Conservation (phyloP, 352 stramenopile genomes). For the Globisporangium viniferum region DNA sequence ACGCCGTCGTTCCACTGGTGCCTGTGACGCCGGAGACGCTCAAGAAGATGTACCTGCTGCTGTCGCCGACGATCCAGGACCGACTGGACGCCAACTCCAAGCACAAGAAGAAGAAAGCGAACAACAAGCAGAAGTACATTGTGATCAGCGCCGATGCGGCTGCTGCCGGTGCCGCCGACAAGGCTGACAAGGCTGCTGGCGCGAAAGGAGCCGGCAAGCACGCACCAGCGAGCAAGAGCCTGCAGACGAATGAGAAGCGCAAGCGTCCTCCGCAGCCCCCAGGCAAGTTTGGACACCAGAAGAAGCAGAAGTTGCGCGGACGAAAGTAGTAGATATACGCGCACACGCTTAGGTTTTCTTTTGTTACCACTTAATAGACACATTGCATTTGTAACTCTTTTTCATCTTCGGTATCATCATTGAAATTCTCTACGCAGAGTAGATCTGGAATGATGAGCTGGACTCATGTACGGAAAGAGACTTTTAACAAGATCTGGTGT, state of each 20-base stretch:
- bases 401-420: not conserved
- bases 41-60: slow-evolving; percentile 60
- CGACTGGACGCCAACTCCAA: slow-evolving; percentile 46
- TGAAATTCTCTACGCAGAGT: slow-evolving; percentile 13
- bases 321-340: slow-evolving; percentile 11
- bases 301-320: slow-evolving; percentile 20
- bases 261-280: slow-evolving; percentile 19
- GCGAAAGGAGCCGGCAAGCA: slow-evolving; percentile 5
- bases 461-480: slow-evolving; percentile 26
- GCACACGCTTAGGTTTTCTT: not conserved
- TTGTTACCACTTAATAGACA: slow-evolving; percentile 4
- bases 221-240: slow-evolving; percentile 14
- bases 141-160: not conserved
- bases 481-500: slow-evolving; percentile 3
- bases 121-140: slow-evolving; percentile 29
- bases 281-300: slow-evolving; percentile 22
- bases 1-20: slow-evolving; percentile 20
- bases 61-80: slow-evolving; percentile 63
- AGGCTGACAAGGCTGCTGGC: slow-evolving; percentile 4
- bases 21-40: slow-evolving; percentile 58
- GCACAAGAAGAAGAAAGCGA: slow-evolving; percentile 30
- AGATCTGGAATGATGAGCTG: slow-evolving; percentile 22
- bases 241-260: slow-evolving; percentile 25
- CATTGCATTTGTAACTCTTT: slow-evolving; percentile 5
- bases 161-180: not conserved